These are phyloP conservation scores for Chlorociboria aeruginascens DNA, from an alignment of 495 filamentous ascomycete species.

Conservation along the genomic window DNA sequence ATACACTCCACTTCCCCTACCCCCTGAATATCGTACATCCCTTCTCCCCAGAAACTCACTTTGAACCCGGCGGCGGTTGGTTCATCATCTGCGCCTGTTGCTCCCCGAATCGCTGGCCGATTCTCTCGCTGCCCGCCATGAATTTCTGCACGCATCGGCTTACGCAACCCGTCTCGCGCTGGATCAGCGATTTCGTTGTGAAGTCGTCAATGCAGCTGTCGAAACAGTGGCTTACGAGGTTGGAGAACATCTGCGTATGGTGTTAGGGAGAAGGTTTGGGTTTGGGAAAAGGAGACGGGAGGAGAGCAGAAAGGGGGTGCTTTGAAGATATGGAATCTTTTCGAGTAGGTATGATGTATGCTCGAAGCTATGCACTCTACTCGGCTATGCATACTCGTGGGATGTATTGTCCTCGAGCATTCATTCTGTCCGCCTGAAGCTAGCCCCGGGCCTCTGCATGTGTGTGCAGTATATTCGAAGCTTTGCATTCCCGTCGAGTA, in stretches of 20 bases:
- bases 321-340: neutral
- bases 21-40: neutral
- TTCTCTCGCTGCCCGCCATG: conserved; percentile 72
- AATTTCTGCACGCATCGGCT: conserved; percentile 92
- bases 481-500: no score
- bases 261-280: conserved; percentile 1
- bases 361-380: no score
- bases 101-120: conserved; percentile 89
- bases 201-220: conserved; percentile 96
- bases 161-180: conserved; percentile 80
- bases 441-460: no score
- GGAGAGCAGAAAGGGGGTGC: neutral
- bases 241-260: conserved; percentile 74
- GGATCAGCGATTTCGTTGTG: conserved; percentile 83
- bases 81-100: conserved; percentile 75
- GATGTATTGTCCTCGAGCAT: no score
- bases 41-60: neutral
- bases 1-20: no score
- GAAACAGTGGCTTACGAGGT: conserved; percentile 91
- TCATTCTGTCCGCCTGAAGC: no score
- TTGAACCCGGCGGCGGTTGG: conserved; percentile 14
- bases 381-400: no score
- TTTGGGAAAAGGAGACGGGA: neutral
- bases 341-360: no score
- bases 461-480: no score